Evolutionary conservation across 805 yeast species (phyloP), one percentile per base, ranked within the genome.

Genomic region (Myxozyma geophila): DNA sequence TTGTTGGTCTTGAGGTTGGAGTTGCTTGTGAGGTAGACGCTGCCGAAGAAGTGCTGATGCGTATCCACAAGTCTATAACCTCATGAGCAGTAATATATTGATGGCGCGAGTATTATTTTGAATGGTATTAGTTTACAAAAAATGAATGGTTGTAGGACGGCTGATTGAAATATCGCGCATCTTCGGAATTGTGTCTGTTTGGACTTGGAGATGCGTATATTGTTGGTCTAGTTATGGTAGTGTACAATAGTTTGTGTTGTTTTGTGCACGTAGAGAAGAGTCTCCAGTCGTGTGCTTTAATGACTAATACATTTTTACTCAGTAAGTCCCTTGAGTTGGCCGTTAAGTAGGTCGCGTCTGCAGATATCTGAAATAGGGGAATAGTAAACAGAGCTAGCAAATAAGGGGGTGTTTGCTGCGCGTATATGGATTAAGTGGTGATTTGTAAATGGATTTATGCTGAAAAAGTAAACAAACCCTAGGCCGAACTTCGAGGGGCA

Each of bases 1-100:
- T 59, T 17, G 49, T 47, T 5, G 63, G 63, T 4, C 17, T 66
- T 36, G 67, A 60, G 13, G 49, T 43, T 28, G 67, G 69, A 13
- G 59, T 66, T 10, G 68, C 58, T 8, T 65, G 68, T 41, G 68
- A 65, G 28, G 44, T 63, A 13, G 51, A 19, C 1, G 46, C 39
- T 4, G 59, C 54, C 7, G 66, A 62, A 21, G 68, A 65, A 36
- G 35, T 57, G 12, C 33, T 65, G 28, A 7, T 54, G 35, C 44
- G 58, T 17, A 40, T 63, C 5, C 67, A 63, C 50, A 60, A 52
- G 33, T 55, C 59, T 10, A 36, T 56, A 19, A 41, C 49, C 0
- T 48, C 66, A 8, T 59, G 15, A 21, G 21, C 6, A 36, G 10
- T 2, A 21, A 15, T 2, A 4, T 12, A 6, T 28, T 2, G n/a